Percentiles rank a stretch among this genome's conserved stretches.
Conservation (phyloP, 225 moss, liverwort and hornwort species). For the Bryoerythrophyllum caledonicum region DNA sequence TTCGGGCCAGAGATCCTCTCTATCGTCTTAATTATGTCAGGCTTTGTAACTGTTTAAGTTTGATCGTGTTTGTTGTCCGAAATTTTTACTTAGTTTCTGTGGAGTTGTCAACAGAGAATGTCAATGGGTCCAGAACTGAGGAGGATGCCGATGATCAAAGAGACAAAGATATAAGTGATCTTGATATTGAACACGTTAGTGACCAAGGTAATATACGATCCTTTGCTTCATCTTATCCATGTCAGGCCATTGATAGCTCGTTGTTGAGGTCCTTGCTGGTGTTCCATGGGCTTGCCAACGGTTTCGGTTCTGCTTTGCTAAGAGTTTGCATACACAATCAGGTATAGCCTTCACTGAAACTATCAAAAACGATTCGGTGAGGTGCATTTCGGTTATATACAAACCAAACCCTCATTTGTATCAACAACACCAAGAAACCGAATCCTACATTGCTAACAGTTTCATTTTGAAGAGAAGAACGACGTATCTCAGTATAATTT, state of each 20-base stretch:
- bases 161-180: constrained; percentile 15
- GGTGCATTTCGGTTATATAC: too few species aligned
- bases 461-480: neutral
- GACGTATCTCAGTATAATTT: neutral
- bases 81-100: constrained; percentile 2
- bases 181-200: constrained; percentile 27
- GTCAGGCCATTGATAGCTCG: neutral
- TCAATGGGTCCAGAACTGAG: constrained; percentile 15
- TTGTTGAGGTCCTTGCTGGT: constrained; percentile 10
- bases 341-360: neutral
- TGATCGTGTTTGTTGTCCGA: too few species aligned
- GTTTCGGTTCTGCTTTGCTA: constrained; percentile 11
- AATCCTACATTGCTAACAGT: too few species aligned
- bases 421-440: too few species aligned
- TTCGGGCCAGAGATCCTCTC: too few species aligned
- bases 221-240: neutral
- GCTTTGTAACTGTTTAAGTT: too few species aligned
- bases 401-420: too few species aligned
- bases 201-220: constrained; percentile 26
- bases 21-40: too few species aligned
- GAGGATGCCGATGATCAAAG: constrained; percentile 30
- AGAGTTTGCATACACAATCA: constrained; percentile 3
- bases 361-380: constrained; percentile 17
- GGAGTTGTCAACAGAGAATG: constrained; percentile 26
- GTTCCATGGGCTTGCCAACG: neutral